Conservation (phyloP, 768 basidiomycete genomes). For the Polyporus arcularius region DNA sequence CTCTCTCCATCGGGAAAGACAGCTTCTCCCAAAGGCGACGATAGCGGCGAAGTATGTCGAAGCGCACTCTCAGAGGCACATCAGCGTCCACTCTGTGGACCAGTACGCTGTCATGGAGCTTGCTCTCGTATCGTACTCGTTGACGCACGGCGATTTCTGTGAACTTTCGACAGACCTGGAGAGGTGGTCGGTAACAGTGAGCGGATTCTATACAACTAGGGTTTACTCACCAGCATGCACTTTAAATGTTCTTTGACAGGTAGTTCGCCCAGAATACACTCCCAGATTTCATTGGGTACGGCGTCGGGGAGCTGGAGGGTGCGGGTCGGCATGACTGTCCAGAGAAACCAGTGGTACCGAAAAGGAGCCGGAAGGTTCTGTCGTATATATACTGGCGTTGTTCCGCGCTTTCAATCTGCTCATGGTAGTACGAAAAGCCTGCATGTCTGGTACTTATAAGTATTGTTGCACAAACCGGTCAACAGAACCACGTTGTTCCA, state of each 20-base stretch:
- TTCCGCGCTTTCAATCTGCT: background rate
- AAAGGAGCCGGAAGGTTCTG: background rate
- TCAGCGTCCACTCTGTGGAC: background rate
- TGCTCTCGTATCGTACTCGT: background rate
- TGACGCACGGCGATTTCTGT: background rate
- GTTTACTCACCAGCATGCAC: background rate
- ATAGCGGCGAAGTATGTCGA: background rate
- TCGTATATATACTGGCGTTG: background rate
- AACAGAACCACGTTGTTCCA: too few relatives aligned
- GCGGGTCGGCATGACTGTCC: background rate
- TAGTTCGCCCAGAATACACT: background rate
- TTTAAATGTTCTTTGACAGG: background rate
- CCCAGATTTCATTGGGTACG: background rate
- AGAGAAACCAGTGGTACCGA: background rate
- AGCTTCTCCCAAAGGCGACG: background rate
- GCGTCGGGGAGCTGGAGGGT: background rate
- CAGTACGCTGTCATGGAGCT: background rate
- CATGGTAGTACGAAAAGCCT: too few relatives aligned
- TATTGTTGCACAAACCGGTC: background rate
- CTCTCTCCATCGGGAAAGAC: background rate
- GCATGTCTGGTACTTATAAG: background rate
- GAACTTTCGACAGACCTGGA: background rate
- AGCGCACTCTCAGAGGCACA: background rate
- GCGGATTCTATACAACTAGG: background rate
- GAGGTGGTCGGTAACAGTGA: background rate